These are phyloP conservation scores for Diaporthe vexans DNA, from an alignment of 2,329 filamentous ascomycete genomes.

Conservation along the genomic window DNA sequence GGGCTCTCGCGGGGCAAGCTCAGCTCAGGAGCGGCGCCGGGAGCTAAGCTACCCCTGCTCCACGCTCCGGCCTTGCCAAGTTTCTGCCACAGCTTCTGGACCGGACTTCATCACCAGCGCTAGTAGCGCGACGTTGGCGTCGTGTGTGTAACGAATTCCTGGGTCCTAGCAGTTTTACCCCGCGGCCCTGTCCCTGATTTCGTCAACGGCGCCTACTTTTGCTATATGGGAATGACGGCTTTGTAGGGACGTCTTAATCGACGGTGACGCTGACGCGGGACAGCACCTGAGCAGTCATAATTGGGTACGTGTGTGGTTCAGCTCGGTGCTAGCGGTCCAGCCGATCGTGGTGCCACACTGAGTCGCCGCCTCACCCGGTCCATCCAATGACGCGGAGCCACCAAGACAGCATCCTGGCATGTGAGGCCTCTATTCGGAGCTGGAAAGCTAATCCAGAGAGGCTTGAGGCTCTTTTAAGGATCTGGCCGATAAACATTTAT, in stretches of 20 bases:
- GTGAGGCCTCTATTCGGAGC: slow-evolving; percentile 4
- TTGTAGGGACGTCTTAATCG: background rate
- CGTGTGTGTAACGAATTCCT: slow-evolving; percentile 14
- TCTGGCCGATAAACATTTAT: background rate
- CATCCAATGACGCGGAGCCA: background rate
- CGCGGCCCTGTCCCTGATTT: slow-evolving; percentile 31
- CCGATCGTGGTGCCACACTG: background rate
- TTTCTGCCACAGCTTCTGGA: slow-evolving; percentile 22
- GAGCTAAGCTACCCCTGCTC: slow-evolving; percentile 35
- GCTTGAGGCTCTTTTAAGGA: slow-evolving; percentile 2
- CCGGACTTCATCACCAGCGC: slow-evolving; percentile 28
- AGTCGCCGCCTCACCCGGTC: background rate
- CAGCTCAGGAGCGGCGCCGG: background rate
- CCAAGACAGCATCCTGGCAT: background rate
- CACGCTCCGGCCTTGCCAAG: slow-evolving; percentile 26
- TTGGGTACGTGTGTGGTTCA: background rate
- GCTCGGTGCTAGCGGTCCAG: background rate
- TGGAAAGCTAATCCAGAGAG: background rate
- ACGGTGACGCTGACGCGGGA: background rate
- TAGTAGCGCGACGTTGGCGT: slow-evolving; percentile 10
- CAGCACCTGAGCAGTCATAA: background rate
- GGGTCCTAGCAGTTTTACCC: slow-evolving; percentile 31
- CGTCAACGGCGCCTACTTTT: slow-evolving; percentile 25
- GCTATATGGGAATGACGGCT: slow-evolving; percentile 21
- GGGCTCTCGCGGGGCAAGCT: background rate